phyloP scores from a whole-genome alignment of 1,139 yeast species.

The Geotrichum armillariae region DNA sequence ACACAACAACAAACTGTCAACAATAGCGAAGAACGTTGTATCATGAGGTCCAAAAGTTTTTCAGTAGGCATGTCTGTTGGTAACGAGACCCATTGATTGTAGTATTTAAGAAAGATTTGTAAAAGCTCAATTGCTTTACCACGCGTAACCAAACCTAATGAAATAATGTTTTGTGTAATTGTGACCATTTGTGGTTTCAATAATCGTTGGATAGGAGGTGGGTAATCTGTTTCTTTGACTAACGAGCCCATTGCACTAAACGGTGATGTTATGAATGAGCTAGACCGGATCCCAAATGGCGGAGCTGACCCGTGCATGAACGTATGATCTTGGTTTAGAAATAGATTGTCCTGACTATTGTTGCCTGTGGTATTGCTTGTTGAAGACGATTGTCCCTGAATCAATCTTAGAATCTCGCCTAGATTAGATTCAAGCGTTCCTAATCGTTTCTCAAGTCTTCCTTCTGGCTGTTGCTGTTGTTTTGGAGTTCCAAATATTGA shows the following conservation, averaged over 20 bases:
- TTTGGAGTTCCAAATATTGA: not conserved
- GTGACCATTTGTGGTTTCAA: constrained; percentile 39
- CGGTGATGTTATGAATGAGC: constrained; percentile 51
- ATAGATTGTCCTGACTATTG: not conserved
- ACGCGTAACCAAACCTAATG: constrained; percentile 51
- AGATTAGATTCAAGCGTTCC: constrained; percentile 2
- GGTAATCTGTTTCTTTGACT: constrained; percentile 39
- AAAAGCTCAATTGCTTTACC: constrained; percentile 53
- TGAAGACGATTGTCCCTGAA: not conserved
- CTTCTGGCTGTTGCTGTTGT: not conserved
- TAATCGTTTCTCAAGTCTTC: constrained; percentile 13
- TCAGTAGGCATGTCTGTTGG: constrained; percentile 56
- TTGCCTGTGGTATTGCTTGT: not conserved
- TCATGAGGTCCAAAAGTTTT: constrained; percentile 52
- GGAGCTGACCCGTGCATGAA: constrained; percentile 29
- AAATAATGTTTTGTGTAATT: constrained; percentile 47
- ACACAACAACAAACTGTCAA: constrained; percentile 66
- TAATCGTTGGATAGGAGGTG: constrained; percentile 48
- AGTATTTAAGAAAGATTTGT: constrained; percentile 57
- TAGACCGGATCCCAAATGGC: constrained; percentile 45
- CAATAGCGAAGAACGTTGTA: constrained; percentile 58
- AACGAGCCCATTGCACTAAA: constrained; percentile 48
- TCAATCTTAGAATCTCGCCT: constrained; percentile 7
- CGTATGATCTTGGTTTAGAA: constrained; percentile 14
- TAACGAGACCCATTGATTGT: constrained; percentile 78